These are phyloP conservation scores for Ensete glaucum DNA, from an alignment of 176 grass and related monocot genomes.

Conservation along the genomic window DNA sequence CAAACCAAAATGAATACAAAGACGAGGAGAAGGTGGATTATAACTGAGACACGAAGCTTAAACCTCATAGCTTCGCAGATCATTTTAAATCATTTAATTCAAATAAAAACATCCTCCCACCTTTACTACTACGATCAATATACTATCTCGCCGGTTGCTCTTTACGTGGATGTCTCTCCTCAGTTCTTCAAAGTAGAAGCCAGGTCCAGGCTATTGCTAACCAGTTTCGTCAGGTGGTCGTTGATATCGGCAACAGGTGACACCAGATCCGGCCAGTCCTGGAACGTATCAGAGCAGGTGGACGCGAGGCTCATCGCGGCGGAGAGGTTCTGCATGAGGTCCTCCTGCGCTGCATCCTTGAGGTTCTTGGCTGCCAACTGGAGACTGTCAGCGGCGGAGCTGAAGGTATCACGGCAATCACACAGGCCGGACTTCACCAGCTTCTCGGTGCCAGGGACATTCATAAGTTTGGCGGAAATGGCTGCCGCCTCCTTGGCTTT, in stretches of 20 bases:
- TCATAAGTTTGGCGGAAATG: not conserved
- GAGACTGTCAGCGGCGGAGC: not conserved
- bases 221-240: not conserved
- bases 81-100: too few species aligned
- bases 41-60: too few species aligned
- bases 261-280: not conserved
- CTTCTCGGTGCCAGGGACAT: not conserved
- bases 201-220: not conserved
- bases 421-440: not conserved
- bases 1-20: too few species aligned
- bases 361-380: not conserved
- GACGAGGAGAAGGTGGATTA: too few species aligned
- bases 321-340: not conserved
- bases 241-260: not conserved
- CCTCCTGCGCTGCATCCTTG: not conserved
- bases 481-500: not conserved
- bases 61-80: too few species aligned
- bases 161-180: not conserved
- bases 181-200: not conserved
- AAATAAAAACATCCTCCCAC: too few species aligned
- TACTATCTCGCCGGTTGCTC: too few species aligned
- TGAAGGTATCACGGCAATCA: not conserved
- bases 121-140: too few species aligned
- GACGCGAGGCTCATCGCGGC: not conserved
- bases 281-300: not conserved